These are phyloP conservation scores for Xylariaceae sp. DNA, from an alignment of 2,329 filamentous ascomycete species.

Conservation along the genomic window DNA sequence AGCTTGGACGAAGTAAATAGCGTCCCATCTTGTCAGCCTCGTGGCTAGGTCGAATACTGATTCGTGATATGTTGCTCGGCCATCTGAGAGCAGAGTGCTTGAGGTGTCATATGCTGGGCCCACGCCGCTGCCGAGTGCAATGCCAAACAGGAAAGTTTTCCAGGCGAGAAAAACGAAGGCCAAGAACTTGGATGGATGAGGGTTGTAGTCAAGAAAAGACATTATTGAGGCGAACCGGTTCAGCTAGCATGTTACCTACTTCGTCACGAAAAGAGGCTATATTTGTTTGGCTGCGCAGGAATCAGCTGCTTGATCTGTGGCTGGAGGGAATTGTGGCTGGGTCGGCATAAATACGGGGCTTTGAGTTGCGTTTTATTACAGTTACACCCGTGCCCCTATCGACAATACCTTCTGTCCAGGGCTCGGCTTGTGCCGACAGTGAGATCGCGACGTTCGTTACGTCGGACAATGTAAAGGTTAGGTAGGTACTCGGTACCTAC, in stretches of 20 bases:
- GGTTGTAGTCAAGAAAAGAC: constrained; percentile 18
- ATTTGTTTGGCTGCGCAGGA: background rate
- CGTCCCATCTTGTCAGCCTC: constrained; percentile 74
- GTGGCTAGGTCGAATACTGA: constrained; percentile 41
- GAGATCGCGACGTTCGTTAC: too few relatives aligned
- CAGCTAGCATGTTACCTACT: background rate
- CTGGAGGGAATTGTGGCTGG: background rate
- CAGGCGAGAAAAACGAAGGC: constrained; percentile 53
- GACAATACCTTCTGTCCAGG: too few relatives aligned
- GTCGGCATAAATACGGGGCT: too few relatives aligned
- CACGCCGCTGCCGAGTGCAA: constrained; percentile 51
- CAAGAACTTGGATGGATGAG: constrained; percentile 27
- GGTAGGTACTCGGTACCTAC: too few relatives aligned
- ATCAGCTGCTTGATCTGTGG: background rate
- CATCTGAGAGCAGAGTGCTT: constrained; percentile 51
- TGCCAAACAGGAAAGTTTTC: constrained; percentile 62
- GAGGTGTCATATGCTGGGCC: constrained; percentile 77
- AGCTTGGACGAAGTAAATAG: constrained; percentile 66
- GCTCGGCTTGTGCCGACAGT: too few relatives aligned
- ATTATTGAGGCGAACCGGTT: constrained; percentile 14
- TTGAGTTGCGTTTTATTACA: too few relatives aligned
- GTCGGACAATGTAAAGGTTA: too few relatives aligned
- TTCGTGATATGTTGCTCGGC: constrained; percentile 32
- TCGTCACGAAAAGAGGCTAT: background rate
- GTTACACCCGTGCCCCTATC: too few relatives aligned